Evolutionary conservation across 768 basidiomycete species (phyloP).

Genomic region (Boletus pseudo-olivaceus): DNA sequence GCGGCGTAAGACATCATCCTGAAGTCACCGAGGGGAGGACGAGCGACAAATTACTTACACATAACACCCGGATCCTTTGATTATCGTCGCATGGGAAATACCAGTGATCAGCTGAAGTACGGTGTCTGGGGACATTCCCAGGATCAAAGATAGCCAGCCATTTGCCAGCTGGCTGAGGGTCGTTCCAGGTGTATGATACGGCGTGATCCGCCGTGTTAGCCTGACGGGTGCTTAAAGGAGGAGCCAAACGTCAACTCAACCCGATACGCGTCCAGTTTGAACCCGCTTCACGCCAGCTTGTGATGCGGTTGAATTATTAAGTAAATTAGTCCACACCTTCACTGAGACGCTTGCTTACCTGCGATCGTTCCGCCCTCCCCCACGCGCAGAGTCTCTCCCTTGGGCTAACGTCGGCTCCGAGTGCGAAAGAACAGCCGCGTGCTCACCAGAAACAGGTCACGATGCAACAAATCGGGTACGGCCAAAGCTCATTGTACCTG

Average conservation of each 20-base stretch:
- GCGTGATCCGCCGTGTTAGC: slow-evolving; percentile 3
- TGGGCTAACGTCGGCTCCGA: too few relatives aligned
- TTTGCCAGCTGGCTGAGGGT: background rate
- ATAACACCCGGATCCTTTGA: background rate
- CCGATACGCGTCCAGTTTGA: background rate
- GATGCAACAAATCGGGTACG: too few relatives aligned
- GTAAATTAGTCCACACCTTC: background rate
- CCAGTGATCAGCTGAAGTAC: background rate
- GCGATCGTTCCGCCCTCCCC: background rate
- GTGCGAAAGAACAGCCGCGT: too few relatives aligned
- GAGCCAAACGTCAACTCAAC: background rate
- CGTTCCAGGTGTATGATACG: background rate
- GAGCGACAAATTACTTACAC: background rate
- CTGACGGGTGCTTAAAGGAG: background rate
- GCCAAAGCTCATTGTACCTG: background rate
- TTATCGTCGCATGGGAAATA: background rate
- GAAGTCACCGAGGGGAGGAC: background rate
- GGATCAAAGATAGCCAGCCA: background rate
- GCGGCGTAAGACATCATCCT: background rate
- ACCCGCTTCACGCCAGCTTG: background rate
- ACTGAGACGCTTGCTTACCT: background rate
- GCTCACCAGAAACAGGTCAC: too few relatives aligned
- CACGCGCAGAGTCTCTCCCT: background rate
- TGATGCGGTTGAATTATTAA: background rate
- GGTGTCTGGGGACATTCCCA: slow-evolving; percentile 8